A percentile compares a stretch with the other conserved stretches of the same genome.
Evolutionary conservation across 2,329 filamentous ascomycete species (phyloP).

Genomic region (Dothiorella sarmentorum): DNA sequence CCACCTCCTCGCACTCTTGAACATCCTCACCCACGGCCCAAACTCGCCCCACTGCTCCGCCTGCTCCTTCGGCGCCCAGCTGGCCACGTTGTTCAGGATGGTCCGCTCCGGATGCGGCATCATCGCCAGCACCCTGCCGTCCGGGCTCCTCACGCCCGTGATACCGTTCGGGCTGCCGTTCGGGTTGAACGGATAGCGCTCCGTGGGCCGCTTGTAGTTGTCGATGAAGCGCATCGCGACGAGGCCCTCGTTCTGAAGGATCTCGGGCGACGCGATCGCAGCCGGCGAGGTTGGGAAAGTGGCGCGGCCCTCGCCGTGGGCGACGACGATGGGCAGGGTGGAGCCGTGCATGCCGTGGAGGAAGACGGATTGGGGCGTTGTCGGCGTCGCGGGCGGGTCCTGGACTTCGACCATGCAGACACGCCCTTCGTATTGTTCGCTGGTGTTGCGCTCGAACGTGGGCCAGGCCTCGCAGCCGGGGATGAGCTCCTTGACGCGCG

Average conservation of each 20-base stretch:
- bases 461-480: conserved; percentile 82
- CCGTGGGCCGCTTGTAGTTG: conserved; percentile 71
- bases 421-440: conserved; percentile 86
- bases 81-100: conserved; percentile 72
- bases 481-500: conserved; percentile 76
- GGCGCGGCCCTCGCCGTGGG: conserved; percentile 88
- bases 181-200: conserved; percentile 83
- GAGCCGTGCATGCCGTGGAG: conserved; percentile 83
- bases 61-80: conserved; percentile 65
- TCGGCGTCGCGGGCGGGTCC: conserved; percentile 43
- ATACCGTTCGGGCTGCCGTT: conserved; percentile 82
- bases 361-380: conserved; percentile 66
- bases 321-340: conserved; percentile 78
- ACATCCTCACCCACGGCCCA: conserved; percentile 82
- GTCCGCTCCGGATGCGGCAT: conserved; percentile 96
- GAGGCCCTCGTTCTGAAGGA: conserved; percentile 63
- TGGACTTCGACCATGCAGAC: conserved; percentile 80
- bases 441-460: conserved; percentile 77
- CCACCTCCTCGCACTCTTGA: conserved; percentile 85
- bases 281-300: conserved; percentile 37
- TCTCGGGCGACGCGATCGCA: conserved; percentile 40
- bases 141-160: conserved; percentile 70
- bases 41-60: conserved; percentile 69
- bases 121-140: conserved; percentile 79
- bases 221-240: conserved; percentile 82